These are phyloP conservation scores for Xerocomellus dryophilus DNA, from an alignment of 768 basidiomycete genomes.

Conservation along the genomic window DNA sequence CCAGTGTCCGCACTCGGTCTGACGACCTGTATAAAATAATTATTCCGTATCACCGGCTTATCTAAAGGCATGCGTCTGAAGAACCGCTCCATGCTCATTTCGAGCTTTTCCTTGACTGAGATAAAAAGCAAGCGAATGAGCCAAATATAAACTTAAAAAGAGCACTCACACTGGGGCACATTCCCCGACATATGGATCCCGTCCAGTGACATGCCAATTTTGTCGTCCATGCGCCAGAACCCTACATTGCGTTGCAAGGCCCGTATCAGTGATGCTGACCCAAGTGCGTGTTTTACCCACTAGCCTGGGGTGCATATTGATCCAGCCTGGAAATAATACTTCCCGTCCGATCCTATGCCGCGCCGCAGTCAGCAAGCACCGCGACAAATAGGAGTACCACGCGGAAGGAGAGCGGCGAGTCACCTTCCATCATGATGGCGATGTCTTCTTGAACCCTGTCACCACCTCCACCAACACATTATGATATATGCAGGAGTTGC, in stretches of 20 bases:
- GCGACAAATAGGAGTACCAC: conserved; percentile 12
- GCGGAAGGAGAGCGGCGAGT: conserved; percentile 6
- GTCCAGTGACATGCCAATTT: conserved; percentile 68
- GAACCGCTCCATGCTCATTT: conserved; percentile 64
- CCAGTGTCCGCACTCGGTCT: conserved; percentile 17
- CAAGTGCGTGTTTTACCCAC: conserved; percentile 12
- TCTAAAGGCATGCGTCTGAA: conserved; percentile 64
- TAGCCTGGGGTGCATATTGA: conserved; percentile 62
- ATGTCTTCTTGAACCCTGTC: conserved; percentile 55
- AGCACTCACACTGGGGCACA: conserved; percentile 65
- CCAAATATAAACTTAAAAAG: neutral
- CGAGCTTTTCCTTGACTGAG: conserved; percentile 58
- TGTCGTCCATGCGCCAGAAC: conserved; percentile 74
- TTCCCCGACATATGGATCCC: conserved; percentile 69
- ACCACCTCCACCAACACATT: conserved; percentile 5
- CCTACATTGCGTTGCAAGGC: conserved; percentile 39
- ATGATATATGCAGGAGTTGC: neutral
- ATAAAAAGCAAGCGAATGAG: conserved; percentile 5
- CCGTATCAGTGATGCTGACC: neutral
- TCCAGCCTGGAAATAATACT: conserved; percentile 73
- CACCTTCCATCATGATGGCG: conserved; percentile 61
- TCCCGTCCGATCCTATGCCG: conserved; percentile 56
- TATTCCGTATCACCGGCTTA: conserved; percentile 69
- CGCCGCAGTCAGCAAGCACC: conserved; percentile 17
- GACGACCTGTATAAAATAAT: conserved; percentile 52